A percentile compares a stretch with the other conserved stretches of the same genome.
Conservation (phyloP, 2,329 filamentous ascomycete species). For the Pyricularia sp. region DNA sequence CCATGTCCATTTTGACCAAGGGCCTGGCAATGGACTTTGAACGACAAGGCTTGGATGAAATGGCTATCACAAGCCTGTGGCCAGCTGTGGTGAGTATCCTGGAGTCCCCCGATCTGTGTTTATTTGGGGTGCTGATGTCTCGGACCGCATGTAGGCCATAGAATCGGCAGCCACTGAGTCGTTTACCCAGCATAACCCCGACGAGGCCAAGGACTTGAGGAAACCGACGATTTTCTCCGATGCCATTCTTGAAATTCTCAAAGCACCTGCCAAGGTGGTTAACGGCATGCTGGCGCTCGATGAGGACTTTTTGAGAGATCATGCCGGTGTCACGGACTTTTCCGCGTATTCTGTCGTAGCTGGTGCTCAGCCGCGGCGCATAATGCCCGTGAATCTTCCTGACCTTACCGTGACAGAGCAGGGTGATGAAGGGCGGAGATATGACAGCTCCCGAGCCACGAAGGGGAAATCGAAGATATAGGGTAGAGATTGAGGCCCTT, state of each 20-base stretch:
- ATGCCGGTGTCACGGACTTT: conserved; percentile 56
- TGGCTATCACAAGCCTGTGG: conserved; percentile 77
- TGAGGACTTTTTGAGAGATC: conserved; percentile 63
- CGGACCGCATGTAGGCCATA: conserved; percentile 33
- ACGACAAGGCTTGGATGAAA: conserved; percentile 47
- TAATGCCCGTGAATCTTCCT: conserved; percentile 63
- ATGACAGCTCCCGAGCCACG: conserved; percentile 44
- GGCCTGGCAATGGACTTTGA: conserved; percentile 73
- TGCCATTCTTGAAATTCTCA: conserved; percentile 60
- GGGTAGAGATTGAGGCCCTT: neutral
- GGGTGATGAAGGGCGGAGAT: conserved; percentile 60
- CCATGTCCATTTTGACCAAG: conserved; percentile 70
- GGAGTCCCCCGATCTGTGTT: conserved; percentile 2
- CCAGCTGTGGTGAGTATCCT: conserved; percentile 50
- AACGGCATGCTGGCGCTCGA: conserved; percentile 65
- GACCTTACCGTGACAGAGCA: conserved; percentile 63
- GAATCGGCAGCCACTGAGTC: conserved; percentile 60
- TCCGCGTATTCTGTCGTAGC: conserved; percentile 56
- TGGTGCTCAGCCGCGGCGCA: conserved; percentile 52
- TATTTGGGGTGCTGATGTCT: neutral
- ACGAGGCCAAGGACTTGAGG: conserved; percentile 45
- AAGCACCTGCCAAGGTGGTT: conserved; percentile 42
- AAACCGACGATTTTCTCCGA: conserved; percentile 66
- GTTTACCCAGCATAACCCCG: conserved; percentile 29
- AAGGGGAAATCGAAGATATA: conserved; percentile 3